Percentiles rank a stretch among this genome's conserved stretches.
These are phyloP conservation scores for Fraxinus floribunda DNA, from an alignment of 305 asterid species.

Conservation along the genomic window DNA sequence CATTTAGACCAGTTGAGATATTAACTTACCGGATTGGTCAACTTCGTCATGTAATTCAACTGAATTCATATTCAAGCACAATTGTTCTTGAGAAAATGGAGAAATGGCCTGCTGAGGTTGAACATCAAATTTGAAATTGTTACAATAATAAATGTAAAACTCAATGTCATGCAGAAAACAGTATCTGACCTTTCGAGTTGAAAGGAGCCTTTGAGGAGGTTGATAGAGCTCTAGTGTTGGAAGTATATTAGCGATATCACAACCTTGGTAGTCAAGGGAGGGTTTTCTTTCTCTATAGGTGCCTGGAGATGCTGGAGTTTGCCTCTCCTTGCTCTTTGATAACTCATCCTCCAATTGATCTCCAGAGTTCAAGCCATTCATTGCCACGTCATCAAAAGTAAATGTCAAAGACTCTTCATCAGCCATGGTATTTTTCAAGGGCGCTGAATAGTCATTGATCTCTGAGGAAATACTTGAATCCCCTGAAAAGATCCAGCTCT, in stretches of 20 bases:
- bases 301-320: constrained; percentile 27
- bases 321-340: constrained; percentile 31
- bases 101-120: constrained; percentile 56
- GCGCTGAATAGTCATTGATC: constrained; percentile 31
- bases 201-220: constrained; percentile 69
- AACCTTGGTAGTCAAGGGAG: constrained; percentile 28
- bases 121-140: constrained; percentile 12
- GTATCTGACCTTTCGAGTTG: constrained; percentile 61
- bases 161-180: constrained; percentile 24
- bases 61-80: constrained; percentile 54
- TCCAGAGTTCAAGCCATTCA: constrained; percentile 26
- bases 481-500: constrained; percentile 23
- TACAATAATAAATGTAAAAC: constrained; percentile 9
- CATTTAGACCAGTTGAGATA: constrained; percentile 16
- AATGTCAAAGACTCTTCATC: constrained; percentile 34
- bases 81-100: constrained; percentile 67
- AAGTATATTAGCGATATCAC: constrained; percentile 26
- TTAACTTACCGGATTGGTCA: constrained; percentile 51
- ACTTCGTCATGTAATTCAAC: constrained; percentile 33
- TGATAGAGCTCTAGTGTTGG: constrained; percentile 36
- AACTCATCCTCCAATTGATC: constrained; percentile 32
- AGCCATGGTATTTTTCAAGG: constrained; percentile 22
- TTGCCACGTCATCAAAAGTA: constrained; percentile 4
- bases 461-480: constrained; percentile 22
- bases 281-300: constrained; percentile 33